Evolutionary conservation across 2,329 filamentous ascomycete species (phyloP).

Genomic region (Talaromyces amestolkiae): DNA sequence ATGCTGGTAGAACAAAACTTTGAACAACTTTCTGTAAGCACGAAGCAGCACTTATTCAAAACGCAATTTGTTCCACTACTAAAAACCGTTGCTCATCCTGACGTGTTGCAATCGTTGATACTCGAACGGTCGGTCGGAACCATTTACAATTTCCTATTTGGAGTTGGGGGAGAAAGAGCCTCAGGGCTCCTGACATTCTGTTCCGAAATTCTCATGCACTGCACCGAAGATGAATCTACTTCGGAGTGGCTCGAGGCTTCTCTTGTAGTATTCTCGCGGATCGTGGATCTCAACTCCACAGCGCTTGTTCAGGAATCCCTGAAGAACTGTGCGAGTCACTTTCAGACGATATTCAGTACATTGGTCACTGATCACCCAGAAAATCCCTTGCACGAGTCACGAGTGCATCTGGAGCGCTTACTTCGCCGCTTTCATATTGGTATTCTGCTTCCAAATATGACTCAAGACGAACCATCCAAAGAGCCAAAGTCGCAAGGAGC

Average conservation of each 20-base stretch:
- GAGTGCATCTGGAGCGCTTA: constrained; percentile 15
- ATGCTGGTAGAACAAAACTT: constrained; percentile 28
- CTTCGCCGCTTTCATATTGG: constrained; percentile 25
- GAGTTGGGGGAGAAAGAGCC: constrained; percentile 39
- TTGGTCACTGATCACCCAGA: neutral
- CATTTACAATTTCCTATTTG: constrained; percentile 48
- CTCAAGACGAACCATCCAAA: neutral
- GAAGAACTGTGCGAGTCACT: constrained; percentile 7
- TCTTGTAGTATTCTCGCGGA: constrained; percentile 16
- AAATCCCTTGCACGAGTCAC: neutral
- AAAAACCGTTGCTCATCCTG: constrained; percentile 40
- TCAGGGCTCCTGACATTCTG: constrained; percentile 34
- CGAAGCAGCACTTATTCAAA: constrained; percentile 22
- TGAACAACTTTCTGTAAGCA: constrained; percentile 18
- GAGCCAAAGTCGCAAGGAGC: neutral
- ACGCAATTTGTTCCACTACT: constrained; percentile 43
- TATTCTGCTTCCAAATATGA: constrained; percentile 11
- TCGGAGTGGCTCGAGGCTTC: constrained; percentile 9
- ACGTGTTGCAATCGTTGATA: constrained; percentile 43
- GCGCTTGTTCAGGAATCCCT: constrained; percentile 19
- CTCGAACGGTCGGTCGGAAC: constrained; percentile 43
- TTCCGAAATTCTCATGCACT: constrained; percentile 5
- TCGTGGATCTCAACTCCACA: constrained; percentile 20
- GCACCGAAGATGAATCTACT: constrained; percentile 2
- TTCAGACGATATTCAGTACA: constrained; percentile 17